Conservation (phyloP, 179 eudicot species). For the Monotropa hypopitys region DNA sequence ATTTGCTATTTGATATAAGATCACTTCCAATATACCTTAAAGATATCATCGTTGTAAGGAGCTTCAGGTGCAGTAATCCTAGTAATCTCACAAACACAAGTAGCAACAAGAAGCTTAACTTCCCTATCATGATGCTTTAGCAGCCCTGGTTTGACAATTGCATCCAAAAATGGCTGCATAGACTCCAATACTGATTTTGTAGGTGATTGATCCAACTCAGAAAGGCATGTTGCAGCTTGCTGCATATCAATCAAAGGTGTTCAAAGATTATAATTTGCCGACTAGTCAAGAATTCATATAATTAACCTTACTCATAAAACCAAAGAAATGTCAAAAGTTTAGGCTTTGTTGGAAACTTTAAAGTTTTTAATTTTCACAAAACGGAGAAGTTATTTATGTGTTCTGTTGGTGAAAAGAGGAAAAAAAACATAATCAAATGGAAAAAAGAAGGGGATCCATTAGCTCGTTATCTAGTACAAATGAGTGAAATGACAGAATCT, state of each 20-base stretch:
- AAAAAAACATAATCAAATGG: no score
- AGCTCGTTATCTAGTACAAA: no score
- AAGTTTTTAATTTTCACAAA: no score
- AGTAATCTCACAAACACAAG: conserved; percentile 92
- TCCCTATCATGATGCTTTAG: conserved; percentile 85
- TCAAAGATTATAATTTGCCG: background rate
- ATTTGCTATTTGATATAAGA: background rate
- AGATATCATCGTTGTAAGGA: conserved; percentile 74
- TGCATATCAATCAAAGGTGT: conserved; percentile 22
- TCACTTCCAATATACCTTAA: conserved; percentile 40
- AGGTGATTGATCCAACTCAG: conserved; percentile 85
- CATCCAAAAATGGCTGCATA: conserved; percentile 70
- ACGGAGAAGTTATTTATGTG: no score
- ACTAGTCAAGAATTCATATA: background rate
- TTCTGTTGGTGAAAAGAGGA: no score
- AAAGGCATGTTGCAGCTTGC: conserved; percentile 66
- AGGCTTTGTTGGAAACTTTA: background rate
- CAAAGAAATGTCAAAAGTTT: background rate
- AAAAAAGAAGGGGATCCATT: no score
- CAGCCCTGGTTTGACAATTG: conserved; percentile 68
- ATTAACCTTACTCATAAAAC: background rate
- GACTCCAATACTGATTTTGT: conserved; percentile 50
- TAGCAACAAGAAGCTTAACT: conserved; percentile 74
- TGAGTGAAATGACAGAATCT: no score
- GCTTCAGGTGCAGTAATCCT: conserved; percentile 97